Conservation (phyloP, 2,329 filamentous ascomycete genomes). For the Simplicillium aogashimaense region DNA sequence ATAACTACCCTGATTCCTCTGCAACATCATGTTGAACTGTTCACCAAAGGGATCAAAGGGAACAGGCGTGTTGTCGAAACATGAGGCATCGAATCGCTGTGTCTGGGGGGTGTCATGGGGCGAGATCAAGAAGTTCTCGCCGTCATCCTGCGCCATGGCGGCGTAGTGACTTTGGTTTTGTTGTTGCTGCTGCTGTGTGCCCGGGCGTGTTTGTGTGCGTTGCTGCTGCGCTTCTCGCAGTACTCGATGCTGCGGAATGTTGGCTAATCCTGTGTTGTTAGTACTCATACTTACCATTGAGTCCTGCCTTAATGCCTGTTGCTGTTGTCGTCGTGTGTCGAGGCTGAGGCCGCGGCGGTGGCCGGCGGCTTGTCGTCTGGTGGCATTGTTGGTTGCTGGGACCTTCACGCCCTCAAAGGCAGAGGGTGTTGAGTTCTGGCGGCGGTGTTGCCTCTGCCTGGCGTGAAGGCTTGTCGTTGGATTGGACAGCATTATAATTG, state of each 20-base stretch:
- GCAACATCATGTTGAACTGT: constrained; percentile 33
- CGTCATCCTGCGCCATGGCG: constrained; percentile 22
- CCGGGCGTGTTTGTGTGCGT: constrained; percentile 66
- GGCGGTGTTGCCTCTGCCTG: constrained; percentile 51
- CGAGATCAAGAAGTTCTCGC: constrained; percentile 48
- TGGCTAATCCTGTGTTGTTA: constrained; percentile 47
- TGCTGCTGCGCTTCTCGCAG: constrained; percentile 89
- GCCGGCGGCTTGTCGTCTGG: constrained; percentile 31
- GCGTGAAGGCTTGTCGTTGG: constrained; percentile 61
- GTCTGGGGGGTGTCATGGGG: constrained; percentile 44
- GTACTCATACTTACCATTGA: constrained; percentile 40
- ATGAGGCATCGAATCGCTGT: constrained; percentile 40
- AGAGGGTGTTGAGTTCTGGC: constrained; percentile 78
- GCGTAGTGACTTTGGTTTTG: constrained; percentile 13
- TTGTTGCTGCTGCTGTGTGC: constrained; percentile 30
- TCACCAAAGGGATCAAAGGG: constrained; percentile 36
- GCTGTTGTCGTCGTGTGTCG: constrained; percentile 57
- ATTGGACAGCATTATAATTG: constrained; percentile 66
- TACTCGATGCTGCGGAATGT: constrained; percentile 55
- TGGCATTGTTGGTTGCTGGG: constrained; percentile 41
- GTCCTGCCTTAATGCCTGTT: constrained; percentile 17
- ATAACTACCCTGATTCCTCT: constrained; percentile 35
- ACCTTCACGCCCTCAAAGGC: constrained; percentile 68
- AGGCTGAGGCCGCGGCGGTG: constrained; percentile 81
- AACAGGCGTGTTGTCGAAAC: constrained; percentile 31